Percentiles rank a stretch among this genome's conserved stretches.
Evolutionary conservation across 495 filamentous ascomycete species (phyloP).

Genomic region (Copromyces sp.): DNA sequence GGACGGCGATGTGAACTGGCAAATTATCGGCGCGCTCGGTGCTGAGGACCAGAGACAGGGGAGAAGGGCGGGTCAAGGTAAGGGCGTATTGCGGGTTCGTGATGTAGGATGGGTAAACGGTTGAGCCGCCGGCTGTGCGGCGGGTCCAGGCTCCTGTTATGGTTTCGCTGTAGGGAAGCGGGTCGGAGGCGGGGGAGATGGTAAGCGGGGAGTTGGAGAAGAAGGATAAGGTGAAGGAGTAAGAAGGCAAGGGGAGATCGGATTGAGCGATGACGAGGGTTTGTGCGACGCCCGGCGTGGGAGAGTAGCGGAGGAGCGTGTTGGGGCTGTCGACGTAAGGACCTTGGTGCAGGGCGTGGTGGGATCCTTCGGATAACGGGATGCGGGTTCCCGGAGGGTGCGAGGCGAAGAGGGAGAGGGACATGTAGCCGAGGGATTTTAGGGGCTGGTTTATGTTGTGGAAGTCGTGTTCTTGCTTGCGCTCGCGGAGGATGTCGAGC

Average conservation of each 20-base stretch:
- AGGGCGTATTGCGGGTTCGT: constrained; percentile 80
- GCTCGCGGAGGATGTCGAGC: constrained; percentile 29
- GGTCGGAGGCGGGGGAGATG: constrained; percentile 49
- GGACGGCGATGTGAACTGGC: constrained; percentile 73
- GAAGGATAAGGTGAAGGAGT: constrained; percentile 76
- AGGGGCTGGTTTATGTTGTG: constrained; percentile 32
- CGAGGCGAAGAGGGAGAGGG: constrained; percentile 67
- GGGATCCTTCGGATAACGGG: constrained; percentile 51
- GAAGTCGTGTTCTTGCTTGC: constrained; percentile 14
- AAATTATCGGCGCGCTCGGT: constrained; percentile 40
- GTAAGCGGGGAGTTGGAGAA: constrained; percentile 53
- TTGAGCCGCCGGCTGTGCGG: constrained; percentile 74
- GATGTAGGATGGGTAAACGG: constrained; percentile 61
- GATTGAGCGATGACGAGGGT: constrained; percentile 75
- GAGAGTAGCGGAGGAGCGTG: constrained; percentile 67
- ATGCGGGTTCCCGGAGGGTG: constrained; percentile 54
- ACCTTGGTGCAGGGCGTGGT: constrained; percentile 47
- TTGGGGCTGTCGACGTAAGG: constrained; percentile 93
- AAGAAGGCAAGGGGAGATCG: constrained; percentile 53
- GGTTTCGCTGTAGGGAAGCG: constrained; percentile 45
- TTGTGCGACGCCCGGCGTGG: constrained; percentile 47
- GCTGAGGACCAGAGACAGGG: constrained; percentile 62
- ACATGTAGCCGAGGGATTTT: constrained; percentile 62
- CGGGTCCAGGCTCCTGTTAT: constrained; percentile 59
- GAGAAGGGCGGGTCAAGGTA: constrained; percentile 41